A percentile compares a stretch with the other conserved stretches of the same genome.
Conservation (phyloP, 2,329 filamentous ascomycete genomes). For the Onygena corvina region DNA sequence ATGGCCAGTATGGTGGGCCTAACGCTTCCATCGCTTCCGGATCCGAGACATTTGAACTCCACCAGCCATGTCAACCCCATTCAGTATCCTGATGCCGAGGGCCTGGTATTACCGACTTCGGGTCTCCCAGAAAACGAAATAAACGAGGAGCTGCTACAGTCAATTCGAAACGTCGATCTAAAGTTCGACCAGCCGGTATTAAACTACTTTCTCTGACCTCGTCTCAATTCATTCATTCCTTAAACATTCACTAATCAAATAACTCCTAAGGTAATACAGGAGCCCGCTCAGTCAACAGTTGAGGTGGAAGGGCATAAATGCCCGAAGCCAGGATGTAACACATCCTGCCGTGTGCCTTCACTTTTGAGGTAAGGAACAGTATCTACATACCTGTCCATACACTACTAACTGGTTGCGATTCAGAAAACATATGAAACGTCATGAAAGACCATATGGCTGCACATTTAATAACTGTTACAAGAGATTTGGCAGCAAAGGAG, state of each 20-base stretch:
- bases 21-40: too few relatives aligned
- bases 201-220: neutral
- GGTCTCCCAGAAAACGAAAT: neutral
- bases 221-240: neutral
- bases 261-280: neutral
- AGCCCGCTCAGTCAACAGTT: neutral
- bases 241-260: neutral
- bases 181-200: neutral
- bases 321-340: neutral
- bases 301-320: neutral
- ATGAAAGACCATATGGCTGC: constrained; percentile 70
- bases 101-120: too few relatives aligned
- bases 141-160: neutral
- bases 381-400: constrained; percentile 16
- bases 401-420: neutral
- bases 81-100: too few relatives aligned
- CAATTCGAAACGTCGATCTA: neutral
- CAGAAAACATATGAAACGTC: constrained; percentile 76
- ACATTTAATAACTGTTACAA: constrained; percentile 59
- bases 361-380: neutral
- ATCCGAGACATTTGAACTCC: too few relatives aligned
- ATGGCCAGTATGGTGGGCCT: too few relatives aligned
- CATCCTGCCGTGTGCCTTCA: neutral
- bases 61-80: too few relatives aligned
- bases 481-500: constrained; percentile 79